A percentile compares a stretch with the other conserved stretches of the same genome.
These are phyloP conservation scores for Tolypocladium tundrense DNA, from an alignment of 2,329 filamentous ascomycete genomes.

Conservation along the genomic window DNA sequence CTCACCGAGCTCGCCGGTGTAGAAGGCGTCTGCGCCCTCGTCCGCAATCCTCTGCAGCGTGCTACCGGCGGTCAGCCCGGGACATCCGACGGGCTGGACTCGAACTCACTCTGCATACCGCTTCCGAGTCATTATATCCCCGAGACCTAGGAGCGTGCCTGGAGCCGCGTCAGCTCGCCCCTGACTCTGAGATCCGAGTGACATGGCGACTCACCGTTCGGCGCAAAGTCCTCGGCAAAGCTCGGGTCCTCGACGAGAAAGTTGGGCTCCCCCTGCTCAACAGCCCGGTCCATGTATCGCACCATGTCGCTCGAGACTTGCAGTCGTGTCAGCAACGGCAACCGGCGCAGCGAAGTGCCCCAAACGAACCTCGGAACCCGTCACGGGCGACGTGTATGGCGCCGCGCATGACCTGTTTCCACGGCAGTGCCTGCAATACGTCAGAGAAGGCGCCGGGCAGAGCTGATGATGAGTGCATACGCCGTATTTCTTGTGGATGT, in stretches of 20 bases:
- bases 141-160: conserved; percentile 57
- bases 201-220: conserved; percentile 41
- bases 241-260: conserved; percentile 66
- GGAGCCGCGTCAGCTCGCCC: background rate
- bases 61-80: conserved; percentile 12
- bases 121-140: conserved; percentile 70
- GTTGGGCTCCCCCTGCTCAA: conserved; percentile 23
- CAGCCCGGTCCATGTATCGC: conserved; percentile 54
- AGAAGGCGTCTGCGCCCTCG: conserved; percentile 64
- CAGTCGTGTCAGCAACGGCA: background rate
- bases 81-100: background rate
- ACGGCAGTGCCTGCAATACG: conserved; percentile 41
- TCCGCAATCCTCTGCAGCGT: conserved; percentile 70
- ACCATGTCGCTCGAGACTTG: conserved; percentile 62
- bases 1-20: conserved; percentile 53
- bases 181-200: background rate
- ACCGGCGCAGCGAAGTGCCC: background rate
- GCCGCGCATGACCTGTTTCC: conserved; percentile 62
- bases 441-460: background rate
- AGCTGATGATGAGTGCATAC: conserved; percentile 17
- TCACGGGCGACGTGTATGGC: conserved; percentile 63
- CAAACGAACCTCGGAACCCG: conserved; percentile 47
- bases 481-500: conserved; percentile 65
- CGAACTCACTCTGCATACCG: conserved; percentile 53
- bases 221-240: conserved; percentile 85